Conservation (phyloP, 192 early-diverging fungal species). For the Entophlyctis luteolus region DNA sequence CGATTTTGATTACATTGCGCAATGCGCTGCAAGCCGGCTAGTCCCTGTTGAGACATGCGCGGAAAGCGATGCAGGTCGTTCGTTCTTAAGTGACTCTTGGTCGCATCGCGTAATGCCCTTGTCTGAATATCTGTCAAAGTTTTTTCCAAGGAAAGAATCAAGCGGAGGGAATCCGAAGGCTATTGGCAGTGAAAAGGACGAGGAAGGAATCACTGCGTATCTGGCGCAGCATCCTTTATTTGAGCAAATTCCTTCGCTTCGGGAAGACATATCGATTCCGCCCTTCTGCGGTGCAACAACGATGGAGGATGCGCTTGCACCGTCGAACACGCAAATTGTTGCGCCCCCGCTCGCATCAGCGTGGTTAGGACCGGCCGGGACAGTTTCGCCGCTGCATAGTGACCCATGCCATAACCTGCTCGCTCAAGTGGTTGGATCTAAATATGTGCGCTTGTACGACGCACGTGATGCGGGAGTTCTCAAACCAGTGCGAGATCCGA, state of each 20-base stretch:
- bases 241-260: constrained; percentile 66
- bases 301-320: constrained; percentile 3
- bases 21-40: constrained; percentile 35
- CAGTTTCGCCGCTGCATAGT: constrained; percentile 79
- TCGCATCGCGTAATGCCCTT: constrained; percentile 68
- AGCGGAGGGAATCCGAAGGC: neutral
- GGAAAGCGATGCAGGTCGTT: constrained; percentile 64
- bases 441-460: constrained; percentile 70
- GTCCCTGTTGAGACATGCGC: constrained; percentile 79
- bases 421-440: constrained; percentile 78
- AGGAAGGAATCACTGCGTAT: constrained; percentile 44
- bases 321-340: neutral
- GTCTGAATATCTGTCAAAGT: constrained; percentile 63
- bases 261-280: constrained; percentile 68
- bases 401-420: constrained; percentile 81
- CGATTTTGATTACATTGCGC: neutral
- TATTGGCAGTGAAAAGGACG: neutral
- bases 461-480: constrained; percentile 56
- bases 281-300: constrained; percentile 64
- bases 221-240: constrained; percentile 85
- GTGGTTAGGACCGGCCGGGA: constrained; percentile 81
- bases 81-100: constrained; percentile 52
- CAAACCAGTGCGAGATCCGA: constrained; percentile 51
- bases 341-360: constrained; percentile 31
- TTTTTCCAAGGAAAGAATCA: constrained; percentile 1